Evolutionary conservation across 2,329 filamentous ascomycete species (phyloP), one percentile per base, ranked within the genome.

Genomic region (Scortechinia acanthostroma): DNA sequence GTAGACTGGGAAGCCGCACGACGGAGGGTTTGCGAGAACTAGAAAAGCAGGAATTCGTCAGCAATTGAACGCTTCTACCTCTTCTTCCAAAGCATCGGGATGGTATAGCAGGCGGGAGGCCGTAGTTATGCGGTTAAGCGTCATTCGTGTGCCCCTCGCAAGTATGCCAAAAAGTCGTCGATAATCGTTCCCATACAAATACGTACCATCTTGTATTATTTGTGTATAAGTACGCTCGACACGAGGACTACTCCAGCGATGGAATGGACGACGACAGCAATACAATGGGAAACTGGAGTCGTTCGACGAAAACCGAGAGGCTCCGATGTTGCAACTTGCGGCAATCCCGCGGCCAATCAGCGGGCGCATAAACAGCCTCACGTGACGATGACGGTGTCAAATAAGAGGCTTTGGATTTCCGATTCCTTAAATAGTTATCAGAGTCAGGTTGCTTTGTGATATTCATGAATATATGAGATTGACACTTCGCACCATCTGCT

Each of bases 11-110:
- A 37, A 50, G 44, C 17, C 22, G 19, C 16, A 21, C 28, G 6
- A 42, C 50, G 44, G 53, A 63, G 64, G 16, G 21, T 16, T 22
- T 2, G 28, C n/a, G 25, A 30, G 25, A 30, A 30, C 25, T 30
- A 30, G 10, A 30, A 30, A 30, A 30, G 25, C 25, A 30, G n/a
- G 10, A 30, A 30, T 30, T 30, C 10, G 25, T n/a, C 10, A 30
- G 10, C 25, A 10, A 30, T 30, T 30, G 10, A 30, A 30, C 10
- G n/a, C n/a, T 10, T 30, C 25, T n/a, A 10, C 10, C 25, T 30
- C 25, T 30, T 10, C 10, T 30, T 30, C 25, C n/a, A n/a, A n/a
- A n/a, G n/a, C n/a, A n/a, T n/a, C n/a, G n/a, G n/a, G n/a, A n/a
- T n/a, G n/a, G n/a, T n/a, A n/a, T n/a, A n/a, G n/a, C n/a, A n/a